Conservation (phyloP, 768 basidiomycete species). For the Boletus tylopilopsis region DNA sequence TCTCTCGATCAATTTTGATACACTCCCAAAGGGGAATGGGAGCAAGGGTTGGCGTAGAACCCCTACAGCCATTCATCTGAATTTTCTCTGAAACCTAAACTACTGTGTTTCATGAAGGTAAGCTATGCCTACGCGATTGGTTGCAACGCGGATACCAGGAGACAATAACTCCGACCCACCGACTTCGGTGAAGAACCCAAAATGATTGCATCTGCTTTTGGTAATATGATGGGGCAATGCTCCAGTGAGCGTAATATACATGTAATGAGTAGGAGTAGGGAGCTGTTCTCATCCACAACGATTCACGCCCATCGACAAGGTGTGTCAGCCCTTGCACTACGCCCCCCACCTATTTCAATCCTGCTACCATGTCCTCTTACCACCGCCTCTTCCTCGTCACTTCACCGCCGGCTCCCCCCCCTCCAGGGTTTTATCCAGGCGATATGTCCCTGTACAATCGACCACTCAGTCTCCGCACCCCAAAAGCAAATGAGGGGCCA, state of each 20-base stretch:
- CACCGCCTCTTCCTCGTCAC: background rate
- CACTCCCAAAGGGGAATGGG: too few species aligned
- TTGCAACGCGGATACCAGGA: too few species aligned
- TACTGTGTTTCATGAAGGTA: too few species aligned
- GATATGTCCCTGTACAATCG: background rate
- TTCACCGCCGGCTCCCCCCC: background rate
- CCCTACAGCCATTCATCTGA: too few species aligned
- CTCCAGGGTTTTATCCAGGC: background rate
- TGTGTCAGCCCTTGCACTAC: background rate
- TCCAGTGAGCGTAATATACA: too few species aligned
- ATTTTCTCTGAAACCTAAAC: too few species aligned
- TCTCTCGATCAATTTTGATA: too few species aligned
- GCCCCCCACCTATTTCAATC: too few species aligned
- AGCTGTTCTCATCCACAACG: too few species aligned
- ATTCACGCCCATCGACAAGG: background rate
- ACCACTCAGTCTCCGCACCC: background rate
- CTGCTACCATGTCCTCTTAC: background rate
- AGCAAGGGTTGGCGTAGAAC: too few species aligned
- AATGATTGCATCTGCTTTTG: background rate
- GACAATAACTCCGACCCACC: background rate
- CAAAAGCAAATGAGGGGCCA: background rate
- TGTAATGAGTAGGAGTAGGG: too few species aligned
- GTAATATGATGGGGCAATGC: background rate
- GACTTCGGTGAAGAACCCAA: background rate
- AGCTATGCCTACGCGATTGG: too few species aligned